Evolutionary conservation across 306 rosid genomes (phyloP).

Genomic region (Vigna reflexopilosa): DNA sequence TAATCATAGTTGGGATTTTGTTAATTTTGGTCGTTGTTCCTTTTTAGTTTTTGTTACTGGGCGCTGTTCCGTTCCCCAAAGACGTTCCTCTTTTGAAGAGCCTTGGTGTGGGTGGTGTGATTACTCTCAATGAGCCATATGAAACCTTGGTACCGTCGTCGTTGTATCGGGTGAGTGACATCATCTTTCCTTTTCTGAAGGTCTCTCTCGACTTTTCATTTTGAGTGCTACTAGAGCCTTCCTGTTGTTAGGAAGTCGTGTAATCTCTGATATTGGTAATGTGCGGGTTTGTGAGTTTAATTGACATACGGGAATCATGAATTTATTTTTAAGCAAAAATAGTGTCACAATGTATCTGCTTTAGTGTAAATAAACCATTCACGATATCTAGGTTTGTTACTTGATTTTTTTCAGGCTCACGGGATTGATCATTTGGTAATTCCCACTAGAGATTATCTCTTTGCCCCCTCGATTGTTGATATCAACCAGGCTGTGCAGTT

Average conservation of each 20-base stretch:
- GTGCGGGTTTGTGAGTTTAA: constrained; percentile 14
- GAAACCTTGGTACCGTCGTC: constrained; percentile 91
- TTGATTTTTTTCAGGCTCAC: constrained; percentile 67
- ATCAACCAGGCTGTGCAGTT: constrained; percentile 90
- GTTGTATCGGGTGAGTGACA: constrained; percentile 67
- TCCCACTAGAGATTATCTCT: constrained; percentile 96
- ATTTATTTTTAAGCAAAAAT: neutral
- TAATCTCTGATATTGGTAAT: constrained; percentile 20
- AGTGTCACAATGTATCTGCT: constrained; percentile 30
- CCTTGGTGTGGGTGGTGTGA: constrained; percentile 96
- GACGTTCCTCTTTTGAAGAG: constrained; percentile 89
- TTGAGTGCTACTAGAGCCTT: neutral
- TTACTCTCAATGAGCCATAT: constrained; percentile 91
- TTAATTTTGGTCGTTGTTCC: constrained; percentile 29
- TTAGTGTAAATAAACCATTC: neutral
- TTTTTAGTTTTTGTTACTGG: constrained; percentile 78
- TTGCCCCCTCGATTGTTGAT: constrained; percentile 88
- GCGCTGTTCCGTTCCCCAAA: constrained; percentile 98
- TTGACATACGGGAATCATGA: neutral
- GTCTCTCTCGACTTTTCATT: neutral
- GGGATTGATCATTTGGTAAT: constrained; percentile 93
- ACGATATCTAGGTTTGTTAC: constrained; percentile 37
- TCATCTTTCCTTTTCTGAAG: neutral
- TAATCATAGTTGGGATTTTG: constrained; percentile 14
- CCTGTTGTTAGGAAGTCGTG: constrained; percentile 2